phyloP scores from a whole-genome alignment of 208 protist species.

The Leishmania tropica region DNA sequence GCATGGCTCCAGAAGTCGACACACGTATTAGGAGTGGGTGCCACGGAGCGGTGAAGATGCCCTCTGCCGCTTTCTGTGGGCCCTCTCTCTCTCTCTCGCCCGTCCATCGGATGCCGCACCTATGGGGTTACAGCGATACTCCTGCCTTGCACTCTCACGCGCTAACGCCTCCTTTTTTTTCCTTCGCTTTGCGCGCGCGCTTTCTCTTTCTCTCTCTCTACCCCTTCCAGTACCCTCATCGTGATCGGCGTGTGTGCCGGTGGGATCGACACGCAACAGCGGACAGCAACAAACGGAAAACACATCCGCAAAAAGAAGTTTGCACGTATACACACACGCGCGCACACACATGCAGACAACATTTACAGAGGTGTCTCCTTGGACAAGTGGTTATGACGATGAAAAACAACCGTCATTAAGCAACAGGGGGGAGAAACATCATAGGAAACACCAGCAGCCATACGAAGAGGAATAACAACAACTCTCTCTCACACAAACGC shows the following conservation, averaged over 20 bases:
- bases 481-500: neutral
- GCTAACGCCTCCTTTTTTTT: neutral
- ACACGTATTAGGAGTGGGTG: neutral
- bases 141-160: neutral
- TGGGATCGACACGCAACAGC: neutral
- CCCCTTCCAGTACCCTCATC: neutral
- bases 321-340: neutral
- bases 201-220: neutral
- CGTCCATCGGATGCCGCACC: neutral
- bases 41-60: neutral
- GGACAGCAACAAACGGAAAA: neutral
- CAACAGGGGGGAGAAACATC: neutral
- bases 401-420: neutral
- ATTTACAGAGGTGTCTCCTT: neutral
- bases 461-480: neutral
- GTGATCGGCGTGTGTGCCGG: neutral
- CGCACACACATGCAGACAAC: neutral
- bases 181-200: neutral
- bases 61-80: neutral
- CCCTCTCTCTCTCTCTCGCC: neutral
- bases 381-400: neutral
- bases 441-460: neutral
- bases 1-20: neutral
- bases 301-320: neutral
- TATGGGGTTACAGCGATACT: neutral